A percentile compares a stretch with the other conserved stretches of the same genome.
Conservation (phyloP, 257 asterid species). For the Jacaranda mimosifolia region DNA sequence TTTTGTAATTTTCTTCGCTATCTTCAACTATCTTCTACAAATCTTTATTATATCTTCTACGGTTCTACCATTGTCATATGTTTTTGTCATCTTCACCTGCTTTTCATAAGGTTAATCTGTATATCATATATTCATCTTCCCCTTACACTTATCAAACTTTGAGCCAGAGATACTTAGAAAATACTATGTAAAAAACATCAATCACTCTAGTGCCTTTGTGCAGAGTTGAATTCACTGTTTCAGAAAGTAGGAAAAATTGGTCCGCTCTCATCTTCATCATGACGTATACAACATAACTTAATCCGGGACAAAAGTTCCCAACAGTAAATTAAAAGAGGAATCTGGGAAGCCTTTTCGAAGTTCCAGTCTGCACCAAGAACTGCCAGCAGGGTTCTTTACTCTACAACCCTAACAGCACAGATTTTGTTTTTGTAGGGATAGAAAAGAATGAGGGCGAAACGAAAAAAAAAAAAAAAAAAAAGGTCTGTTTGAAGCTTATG, state of each 20-base stretch:
- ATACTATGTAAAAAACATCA: background rate
- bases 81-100: no score
- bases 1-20: no score
- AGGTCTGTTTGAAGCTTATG: conserved; percentile 21
- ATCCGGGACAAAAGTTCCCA: conserved; percentile 1
- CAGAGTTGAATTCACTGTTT: background rate
- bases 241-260: conserved; percentile 24
- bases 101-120: no score
- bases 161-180: no score
- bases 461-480: background rate
- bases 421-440: background rate
- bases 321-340: background rate
- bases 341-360: conserved; percentile 1
- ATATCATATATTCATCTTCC: no score
- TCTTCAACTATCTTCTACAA: no score
- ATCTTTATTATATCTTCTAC: no score
- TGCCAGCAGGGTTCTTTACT: conserved; percentile 18
- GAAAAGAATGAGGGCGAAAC: background rate
- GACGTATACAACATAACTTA: conserved; percentile 35
- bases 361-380: background rate
- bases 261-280: conserved; percentile 15
- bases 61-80: no score
- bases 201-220: background rate
- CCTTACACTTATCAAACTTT: no score
- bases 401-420: conserved; percentile 20